These are phyloP conservation scores for Aspergillus carbonarius DNA, from an alignment of 2,329 filamentous ascomycete genomes.

Conservation along the genomic window DNA sequence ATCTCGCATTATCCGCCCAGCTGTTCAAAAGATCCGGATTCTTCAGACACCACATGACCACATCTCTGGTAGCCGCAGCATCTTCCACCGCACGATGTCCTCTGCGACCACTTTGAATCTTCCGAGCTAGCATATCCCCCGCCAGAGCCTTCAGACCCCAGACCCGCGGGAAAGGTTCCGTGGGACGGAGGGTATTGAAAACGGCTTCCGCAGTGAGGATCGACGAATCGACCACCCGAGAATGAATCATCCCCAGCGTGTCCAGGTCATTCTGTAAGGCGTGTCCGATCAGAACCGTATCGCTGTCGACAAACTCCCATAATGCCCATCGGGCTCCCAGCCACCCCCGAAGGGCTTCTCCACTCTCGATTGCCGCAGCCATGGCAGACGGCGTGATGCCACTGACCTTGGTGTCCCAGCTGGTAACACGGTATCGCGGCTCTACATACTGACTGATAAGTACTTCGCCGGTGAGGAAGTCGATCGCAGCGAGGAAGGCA, in stretches of 20 bases:
- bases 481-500: slow-evolving; percentile 43
- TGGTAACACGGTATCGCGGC: slow-evolving; percentile 34
- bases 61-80: slow-evolving; percentile 50
- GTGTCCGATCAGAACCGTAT: slow-evolving; percentile 53
- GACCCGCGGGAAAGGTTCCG: slow-evolving; percentile 4
- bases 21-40: slow-evolving; percentile 36
- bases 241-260: slow-evolving; percentile 46
- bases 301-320: slow-evolving; percentile 42
- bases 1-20: slow-evolving; percentile 29
- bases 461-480: slow-evolving; percentile 49
- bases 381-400: slow-evolving; percentile 39
- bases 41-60: slow-evolving; percentile 49
- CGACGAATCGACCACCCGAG: slow-evolving; percentile 46
- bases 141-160: slow-evolving; percentile 42
- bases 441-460: slow-evolving; percentile 47
- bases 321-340: slow-evolving; percentile 44
- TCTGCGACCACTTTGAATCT: slow-evolving; percentile 34
- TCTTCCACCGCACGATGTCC: slow-evolving; percentile 54
- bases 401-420: slow-evolving; percentile 43
- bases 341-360: slow-evolving; percentile 43
- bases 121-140: slow-evolving; percentile 34
- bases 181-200: slow-evolving; percentile 1
- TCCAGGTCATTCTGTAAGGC: slow-evolving; percentile 47
- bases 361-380: slow-evolving; percentile 27
- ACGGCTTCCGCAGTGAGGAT: slow-evolving; percentile 42